phyloP scores from a whole-genome alignment of 208 protist genomes.

The Trichomonas tenax region DNA sequence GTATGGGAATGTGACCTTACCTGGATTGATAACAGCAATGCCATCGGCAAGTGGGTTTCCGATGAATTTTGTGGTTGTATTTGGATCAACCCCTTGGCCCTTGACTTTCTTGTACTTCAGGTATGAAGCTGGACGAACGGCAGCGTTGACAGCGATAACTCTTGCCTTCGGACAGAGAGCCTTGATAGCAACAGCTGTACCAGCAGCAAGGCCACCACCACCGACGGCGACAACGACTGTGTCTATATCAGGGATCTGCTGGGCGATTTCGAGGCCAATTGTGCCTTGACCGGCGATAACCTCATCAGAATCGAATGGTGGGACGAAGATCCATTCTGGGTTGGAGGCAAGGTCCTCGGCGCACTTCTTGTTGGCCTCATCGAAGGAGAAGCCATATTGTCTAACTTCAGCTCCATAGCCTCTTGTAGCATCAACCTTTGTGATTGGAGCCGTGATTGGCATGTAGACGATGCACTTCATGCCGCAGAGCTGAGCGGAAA shows the following conservation, averaged over 20 bases:
- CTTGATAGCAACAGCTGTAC: neutral
- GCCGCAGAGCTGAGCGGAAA: constrained; percentile 45
- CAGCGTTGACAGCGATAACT: neutral
- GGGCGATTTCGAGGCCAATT: constrained; percentile 20
- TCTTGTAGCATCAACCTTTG: constrained; percentile 52
- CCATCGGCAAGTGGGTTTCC: neutral
- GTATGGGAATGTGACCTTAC: neutral
- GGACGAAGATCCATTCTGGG: constrained; percentile 55
- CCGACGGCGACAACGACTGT: neutral
- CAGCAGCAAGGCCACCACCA: neutral
- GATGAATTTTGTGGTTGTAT: neutral
- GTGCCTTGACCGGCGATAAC: constrained; percentile 65
- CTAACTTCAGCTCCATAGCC: constrained; percentile 28
- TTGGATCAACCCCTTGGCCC: neutral
- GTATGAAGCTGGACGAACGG: neutral
- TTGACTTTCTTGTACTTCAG: neutral
- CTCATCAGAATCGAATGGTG: constrained; percentile 65
- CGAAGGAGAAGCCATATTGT: constrained; percentile 38
- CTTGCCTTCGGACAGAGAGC: neutral
- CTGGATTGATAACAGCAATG: neutral
- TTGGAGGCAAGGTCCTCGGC: constrained; percentile 37
- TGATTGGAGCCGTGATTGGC: constrained; percentile 51
- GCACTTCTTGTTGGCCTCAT: constrained; percentile 33
- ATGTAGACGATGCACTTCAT: constrained; percentile 66
- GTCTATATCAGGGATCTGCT: neutral